Evolutionary conservation across 1,139 yeast species (phyloP).

Genomic region (Magnusiomyces fungicola): DNA sequence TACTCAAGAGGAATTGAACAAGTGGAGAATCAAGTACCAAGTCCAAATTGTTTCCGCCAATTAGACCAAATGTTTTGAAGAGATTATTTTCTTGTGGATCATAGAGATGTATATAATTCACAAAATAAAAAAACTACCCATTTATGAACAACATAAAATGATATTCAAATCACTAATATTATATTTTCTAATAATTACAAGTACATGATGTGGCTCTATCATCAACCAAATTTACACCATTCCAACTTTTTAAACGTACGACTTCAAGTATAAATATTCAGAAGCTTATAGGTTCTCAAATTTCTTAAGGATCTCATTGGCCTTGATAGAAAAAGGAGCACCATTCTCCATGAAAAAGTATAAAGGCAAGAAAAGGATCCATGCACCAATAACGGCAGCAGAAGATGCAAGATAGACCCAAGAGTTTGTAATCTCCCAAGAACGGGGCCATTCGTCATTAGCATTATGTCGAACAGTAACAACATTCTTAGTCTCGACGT

Average conservation of each 20-base stretch:
- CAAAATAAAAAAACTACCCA: no score
- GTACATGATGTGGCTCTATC: no score
- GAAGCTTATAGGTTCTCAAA: background rate
- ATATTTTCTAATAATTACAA: no score
- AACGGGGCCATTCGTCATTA: constrained; percentile 88
- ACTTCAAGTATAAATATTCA: background rate
- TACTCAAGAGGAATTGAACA: constrained; percentile 32
- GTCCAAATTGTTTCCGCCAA: constrained; percentile 39
- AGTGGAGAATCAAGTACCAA: constrained; percentile 38
- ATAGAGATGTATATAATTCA: no score
- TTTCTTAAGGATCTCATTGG: background rate
- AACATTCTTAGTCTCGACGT: constrained; percentile 54
- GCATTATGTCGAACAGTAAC: constrained; percentile 92
- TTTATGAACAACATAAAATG: no score
- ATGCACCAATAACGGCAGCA: constrained; percentile 58
- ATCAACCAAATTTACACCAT: no score
- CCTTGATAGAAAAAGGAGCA: background rate
- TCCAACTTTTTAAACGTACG: background rate
- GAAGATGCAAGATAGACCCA: constrained; percentile 85
- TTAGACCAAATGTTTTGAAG: no score
- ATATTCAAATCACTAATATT: no score
- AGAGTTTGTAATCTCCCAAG: constrained; percentile 88
- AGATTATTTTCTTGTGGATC: no score
- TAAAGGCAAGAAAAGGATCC: constrained; percentile 66
- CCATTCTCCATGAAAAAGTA: constrained; percentile 41